Conservation (phyloP, 2,329 filamentous ascomycete genomes). For the Graphilbum ipis-grandicollis region DNA sequence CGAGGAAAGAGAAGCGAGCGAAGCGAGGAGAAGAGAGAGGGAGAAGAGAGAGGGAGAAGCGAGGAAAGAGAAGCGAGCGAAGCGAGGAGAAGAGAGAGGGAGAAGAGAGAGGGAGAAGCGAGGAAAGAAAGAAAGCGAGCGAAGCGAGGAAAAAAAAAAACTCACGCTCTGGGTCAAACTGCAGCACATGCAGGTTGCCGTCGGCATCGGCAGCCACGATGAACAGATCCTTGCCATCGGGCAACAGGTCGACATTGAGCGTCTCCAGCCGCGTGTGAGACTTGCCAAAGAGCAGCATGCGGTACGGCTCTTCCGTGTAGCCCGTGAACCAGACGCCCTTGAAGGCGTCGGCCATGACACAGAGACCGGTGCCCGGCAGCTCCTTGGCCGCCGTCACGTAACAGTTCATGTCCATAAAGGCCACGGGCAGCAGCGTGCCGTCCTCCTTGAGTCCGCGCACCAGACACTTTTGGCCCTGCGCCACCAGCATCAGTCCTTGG, state of each 20-base stretch:
- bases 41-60: not conserved
- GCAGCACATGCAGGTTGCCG: constrained; percentile 71
- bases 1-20: too few relatives aligned
- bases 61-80: not conserved
- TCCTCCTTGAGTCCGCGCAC: constrained; percentile 92
- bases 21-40: not conserved
- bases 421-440: constrained; percentile 77
- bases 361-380: constrained; percentile 67
- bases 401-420: constrained; percentile 95
- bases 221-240: constrained; percentile 65
- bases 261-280: constrained; percentile 63
- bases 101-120: not conserved
- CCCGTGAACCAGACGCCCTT: constrained; percentile 95
- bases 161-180: constrained; percentile 89
- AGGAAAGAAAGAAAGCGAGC: not conserved
- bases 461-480: constrained; percentile 95
- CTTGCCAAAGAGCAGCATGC: constrained; percentile 85
- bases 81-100: not conserved
- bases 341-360: constrained; percentile 73
- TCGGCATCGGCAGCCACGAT: constrained; percentile 73
- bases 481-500: constrained; percentile 74
- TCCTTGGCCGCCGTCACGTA: constrained; percentile 79
- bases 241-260: constrained; percentile 71
- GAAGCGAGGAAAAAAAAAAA: constrained; percentile 9
- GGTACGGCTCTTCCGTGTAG: constrained; percentile 93